Percentiles rank a stretch among this genome's conserved stretches.
Conservation (phyloP, 2,329 filamentous ascomycete genomes). For the Hirsutella minnesotensis region DNA sequence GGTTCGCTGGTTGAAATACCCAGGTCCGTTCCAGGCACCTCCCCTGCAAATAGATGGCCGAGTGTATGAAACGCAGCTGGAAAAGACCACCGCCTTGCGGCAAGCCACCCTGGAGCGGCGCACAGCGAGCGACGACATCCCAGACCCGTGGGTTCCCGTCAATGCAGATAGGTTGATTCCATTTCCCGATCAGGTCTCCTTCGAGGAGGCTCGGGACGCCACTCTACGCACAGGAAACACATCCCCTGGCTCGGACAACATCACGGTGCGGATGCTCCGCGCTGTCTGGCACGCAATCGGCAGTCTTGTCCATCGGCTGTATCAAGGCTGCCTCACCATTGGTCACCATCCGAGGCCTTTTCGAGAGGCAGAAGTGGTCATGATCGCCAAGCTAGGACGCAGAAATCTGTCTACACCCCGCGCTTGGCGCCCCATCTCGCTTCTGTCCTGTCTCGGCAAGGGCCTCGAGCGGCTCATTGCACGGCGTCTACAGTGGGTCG, state of each 20-base stretch:
- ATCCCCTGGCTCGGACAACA: too few relatives aligned
- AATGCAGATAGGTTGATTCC: neutral
- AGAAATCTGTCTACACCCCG: constrained; percentile 9
- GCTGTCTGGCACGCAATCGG: constrained; percentile 1
- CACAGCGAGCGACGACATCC: too few relatives aligned
- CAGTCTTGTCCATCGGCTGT: constrained; percentile 5
- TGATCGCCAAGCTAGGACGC: constrained; percentile 12
- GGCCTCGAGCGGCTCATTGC: constrained; percentile 14
- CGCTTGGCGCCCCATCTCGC: constrained; percentile 13
- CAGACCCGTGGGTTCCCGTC: constrained; percentile 6
- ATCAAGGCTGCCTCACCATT: constrained; percentile 6
- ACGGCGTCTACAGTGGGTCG: too few relatives aligned
- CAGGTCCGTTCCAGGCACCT: too few relatives aligned
- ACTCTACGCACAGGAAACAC: too few relatives aligned
- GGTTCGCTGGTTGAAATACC: constrained; percentile 4
- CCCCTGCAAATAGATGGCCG: constrained; percentile 6
- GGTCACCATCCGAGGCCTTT: constrained; percentile 8
- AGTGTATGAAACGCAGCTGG: constrained; percentile 7
- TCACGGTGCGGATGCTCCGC: too few relatives aligned
- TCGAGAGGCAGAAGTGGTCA: constrained; percentile 11
- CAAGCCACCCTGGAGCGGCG: too few relatives aligned
- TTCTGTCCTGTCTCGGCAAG: constrained; percentile 15
- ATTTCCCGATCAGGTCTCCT: too few relatives aligned
- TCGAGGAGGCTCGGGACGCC: too few relatives aligned
- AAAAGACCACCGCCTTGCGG: constrained; percentile 9